phyloP scores from a whole-genome alignment of 805 yeast species.

The Nakazawaea ambrosiae region DNA sequence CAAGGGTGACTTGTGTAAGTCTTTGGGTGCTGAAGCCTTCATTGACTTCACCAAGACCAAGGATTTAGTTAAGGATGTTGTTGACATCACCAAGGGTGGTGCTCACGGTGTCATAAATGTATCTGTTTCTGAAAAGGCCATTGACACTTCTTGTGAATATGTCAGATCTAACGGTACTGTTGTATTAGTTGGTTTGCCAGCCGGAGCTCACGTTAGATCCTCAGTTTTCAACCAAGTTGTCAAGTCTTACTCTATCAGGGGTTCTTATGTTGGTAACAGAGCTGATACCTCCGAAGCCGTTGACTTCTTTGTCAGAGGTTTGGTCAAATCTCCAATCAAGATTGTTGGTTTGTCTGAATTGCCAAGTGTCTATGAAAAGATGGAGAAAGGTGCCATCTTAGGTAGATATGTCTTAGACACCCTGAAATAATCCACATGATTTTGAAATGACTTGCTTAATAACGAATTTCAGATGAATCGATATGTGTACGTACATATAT shows the following conservation, averaged over 20 bases:
- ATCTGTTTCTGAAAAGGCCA: constrained; percentile 47
- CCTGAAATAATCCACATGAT: constrained; percentile 22
- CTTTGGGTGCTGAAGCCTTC: constrained; percentile 58
- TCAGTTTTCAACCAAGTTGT: constrained; percentile 70
- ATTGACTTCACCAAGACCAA: constrained; percentile 43
- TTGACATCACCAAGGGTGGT: constrained; percentile 41
- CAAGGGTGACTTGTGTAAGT: constrained; percentile 45
- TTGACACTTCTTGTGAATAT: constrained; percentile 49
- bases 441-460: neutral
- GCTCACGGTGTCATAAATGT: constrained; percentile 65
- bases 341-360: constrained; percentile 47
- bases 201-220: constrained; percentile 65
- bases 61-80: constrained; percentile 34
- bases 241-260: constrained; percentile 63
- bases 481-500: neutral
- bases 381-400: constrained; percentile 56
- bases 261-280: constrained; percentile 87
- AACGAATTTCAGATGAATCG: neutral
- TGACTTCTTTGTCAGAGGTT: constrained; percentile 63
- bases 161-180: constrained; percentile 56
- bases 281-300: constrained; percentile 76
- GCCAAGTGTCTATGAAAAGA: constrained; percentile 39
- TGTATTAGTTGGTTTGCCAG: constrained; percentile 67
- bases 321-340: constrained; percentile 56
- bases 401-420: constrained; percentile 64